Base-by-base conservation (phyloP, 1,139 yeast species). In the Taphrina sp. region DNA sequence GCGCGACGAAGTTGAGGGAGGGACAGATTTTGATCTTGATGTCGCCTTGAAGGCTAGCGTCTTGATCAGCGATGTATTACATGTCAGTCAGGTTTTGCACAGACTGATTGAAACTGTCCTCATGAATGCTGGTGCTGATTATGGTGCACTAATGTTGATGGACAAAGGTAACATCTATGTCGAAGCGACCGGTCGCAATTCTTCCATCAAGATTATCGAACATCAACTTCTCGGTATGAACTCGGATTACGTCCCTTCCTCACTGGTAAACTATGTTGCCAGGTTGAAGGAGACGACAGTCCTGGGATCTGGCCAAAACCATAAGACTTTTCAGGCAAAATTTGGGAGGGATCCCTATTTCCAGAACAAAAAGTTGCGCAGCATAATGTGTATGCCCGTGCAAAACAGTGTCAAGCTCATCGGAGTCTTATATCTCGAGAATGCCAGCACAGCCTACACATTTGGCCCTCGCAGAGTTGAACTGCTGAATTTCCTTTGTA, bases 61-160 rank as follows among this genome's bases (percentile, higher is more conserved):
- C 31, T 33, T 44, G 31, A 52, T 52, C 34, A 22, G 52, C 4
- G 52, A 44, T 23, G 56, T 38, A 12, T 19, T 37, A 4, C 46
- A 52, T 17, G 44, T 43, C 41, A 20, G 38, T 10, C 52, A 43
- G 28, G 45, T 52, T 3, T 35, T 61, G 12, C 46, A 44, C 14
- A 58, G 60, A 37, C 57, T 61, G 58, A 61, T 61, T 34, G 61
- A 61, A 51, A 59, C 60, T 20, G 59, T 61, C 19, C 59, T 61
- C 8, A 45, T 46, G 28, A 60, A 62, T 5, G 61, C 63, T 5
- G 56, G 62, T n/a, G 63, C 63, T 8, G 63, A 60, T 24, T 43
- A 56, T 19, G 56, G 61, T 5, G 63, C 63, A 7, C 53, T 61
- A 2, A 35, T 61, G n/a, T 39, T 59, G 26, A 44, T 44, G 5